Percentiles rank a stretch among this genome's conserved stretches.
phyloP scores from a whole-genome alignment of 257 asterid genomes.

The Ajuga chamaepitys region DNA sequence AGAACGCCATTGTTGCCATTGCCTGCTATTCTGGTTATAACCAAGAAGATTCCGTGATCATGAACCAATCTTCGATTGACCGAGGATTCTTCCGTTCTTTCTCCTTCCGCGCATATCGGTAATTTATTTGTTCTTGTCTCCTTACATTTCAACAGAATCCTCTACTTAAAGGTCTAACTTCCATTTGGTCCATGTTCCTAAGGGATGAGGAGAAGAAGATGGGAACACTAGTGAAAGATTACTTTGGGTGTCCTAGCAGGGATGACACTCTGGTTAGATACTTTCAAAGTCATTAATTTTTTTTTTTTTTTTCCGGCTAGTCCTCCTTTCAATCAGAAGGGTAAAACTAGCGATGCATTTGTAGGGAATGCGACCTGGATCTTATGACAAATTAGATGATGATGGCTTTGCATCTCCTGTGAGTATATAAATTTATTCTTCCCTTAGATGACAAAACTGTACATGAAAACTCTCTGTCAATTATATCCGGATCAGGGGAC shows the following conservation, averaged over 20 bases:
- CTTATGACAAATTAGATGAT: conserved; percentile 85
- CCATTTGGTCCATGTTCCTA: conserved; percentile 30
- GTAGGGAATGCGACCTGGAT: conserved; percentile 83
- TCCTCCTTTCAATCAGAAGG: neutral
- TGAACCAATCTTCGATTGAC: conserved; percentile 82
- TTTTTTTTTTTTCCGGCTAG: neutral
- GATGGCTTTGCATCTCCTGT: conserved; percentile 97
- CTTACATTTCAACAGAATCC: too few relatives aligned
- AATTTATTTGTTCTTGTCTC: neutral
- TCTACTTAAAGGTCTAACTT: conserved; percentile 20
- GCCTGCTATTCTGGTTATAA: conserved; percentile 74
- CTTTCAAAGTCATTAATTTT: neutral
- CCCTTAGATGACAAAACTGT: too few relatives aligned
- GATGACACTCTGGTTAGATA: conserved; percentile 51
- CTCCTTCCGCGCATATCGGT: conserved; percentile 64
- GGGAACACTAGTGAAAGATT: conserved; percentile 97
- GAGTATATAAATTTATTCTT: neutral
- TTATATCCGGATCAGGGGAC: conserved; percentile 40
- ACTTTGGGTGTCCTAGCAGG: conserved; percentile 84
- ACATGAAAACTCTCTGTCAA: neutral
- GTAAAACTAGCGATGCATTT: neutral
- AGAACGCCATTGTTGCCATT: conserved; percentile 71
- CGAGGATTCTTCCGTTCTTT: conserved; percentile 77
- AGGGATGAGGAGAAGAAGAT: conserved; percentile 96
- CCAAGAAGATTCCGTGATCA: conserved; percentile 86